These are phyloP conservation scores for Neonectria ditissima DNA, from an alignment of 2,329 filamentous ascomycete species.

Conservation along the genomic window DNA sequence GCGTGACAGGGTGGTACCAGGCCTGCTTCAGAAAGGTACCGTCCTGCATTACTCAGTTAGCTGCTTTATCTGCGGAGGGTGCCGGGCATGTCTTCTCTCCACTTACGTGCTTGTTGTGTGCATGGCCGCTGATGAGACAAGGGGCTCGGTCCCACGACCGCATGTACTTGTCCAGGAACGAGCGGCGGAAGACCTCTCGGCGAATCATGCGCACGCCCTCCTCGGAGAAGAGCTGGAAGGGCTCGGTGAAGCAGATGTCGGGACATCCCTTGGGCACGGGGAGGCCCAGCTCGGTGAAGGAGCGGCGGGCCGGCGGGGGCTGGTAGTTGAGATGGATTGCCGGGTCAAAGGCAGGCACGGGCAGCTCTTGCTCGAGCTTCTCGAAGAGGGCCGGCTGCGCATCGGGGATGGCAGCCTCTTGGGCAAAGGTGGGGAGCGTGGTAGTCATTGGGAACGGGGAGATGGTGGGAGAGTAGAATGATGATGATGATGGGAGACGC, in stretches of 20 bases:
- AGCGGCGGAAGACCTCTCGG: conserved; percentile 16
- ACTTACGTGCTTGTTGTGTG: background rate
- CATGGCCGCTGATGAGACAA: conserved; percentile 17
- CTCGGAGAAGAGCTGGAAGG: conserved; percentile 24
- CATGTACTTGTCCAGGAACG: conserved; percentile 24
- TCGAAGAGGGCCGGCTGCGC: background rate
- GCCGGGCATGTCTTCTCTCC: background rate
- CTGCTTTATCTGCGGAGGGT: background rate
- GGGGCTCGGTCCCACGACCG: conserved; percentile 15
- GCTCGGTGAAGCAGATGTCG: conserved; percentile 24
- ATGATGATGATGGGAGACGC: too few species aligned
- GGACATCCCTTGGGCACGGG: conserved; percentile 18
- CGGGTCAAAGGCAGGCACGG: background rate
- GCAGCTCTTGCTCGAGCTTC: background rate
- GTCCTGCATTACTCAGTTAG: background rate
- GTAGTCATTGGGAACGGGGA: background rate
- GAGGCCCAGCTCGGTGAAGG: conserved; percentile 23
- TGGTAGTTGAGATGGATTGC: conserved; percentile 12
- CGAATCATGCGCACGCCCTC: conserved; percentile 26
- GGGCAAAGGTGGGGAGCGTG: background rate
- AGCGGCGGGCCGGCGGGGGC: conserved; percentile 1
- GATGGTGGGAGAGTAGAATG: background rate
- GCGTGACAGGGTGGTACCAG: conserved; percentile 19
- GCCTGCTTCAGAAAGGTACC: conserved; percentile 22
- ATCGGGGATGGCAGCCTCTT: conserved; percentile 1